These are phyloP conservation scores for Boletus huronensis DNA, from an alignment of 768 basidiomycete species.

Conservation along the genomic window DNA sequence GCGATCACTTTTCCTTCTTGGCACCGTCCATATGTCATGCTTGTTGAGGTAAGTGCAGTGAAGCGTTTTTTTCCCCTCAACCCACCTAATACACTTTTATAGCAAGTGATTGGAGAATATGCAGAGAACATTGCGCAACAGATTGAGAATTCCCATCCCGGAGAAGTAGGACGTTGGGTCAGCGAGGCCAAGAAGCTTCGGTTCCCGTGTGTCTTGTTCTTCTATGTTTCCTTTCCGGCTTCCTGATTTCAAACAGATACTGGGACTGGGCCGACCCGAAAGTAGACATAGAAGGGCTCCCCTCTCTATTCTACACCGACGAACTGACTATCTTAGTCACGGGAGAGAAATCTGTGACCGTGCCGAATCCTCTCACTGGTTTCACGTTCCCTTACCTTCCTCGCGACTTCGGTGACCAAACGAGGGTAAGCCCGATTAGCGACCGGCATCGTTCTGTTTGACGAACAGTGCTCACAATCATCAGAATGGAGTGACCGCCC, in stretches of 20 bases:
- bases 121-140: conserved; percentile 24
- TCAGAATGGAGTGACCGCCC: conserved; percentile 13
- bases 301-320: conserved; percentile 17
- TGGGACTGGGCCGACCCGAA: conserved; percentile 30
- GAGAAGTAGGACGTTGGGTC: conserved; percentile 20
- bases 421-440: conserved; percentile 2
- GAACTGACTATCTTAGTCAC: conserved; percentile 8
- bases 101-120: conserved; percentile 29
- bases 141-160: conserved; percentile 20
- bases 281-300: conserved; percentile 18
- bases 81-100: background rate
- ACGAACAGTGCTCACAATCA: background rate
- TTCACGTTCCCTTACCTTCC: conserved; percentile 18
- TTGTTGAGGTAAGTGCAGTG: conserved; percentile 20
- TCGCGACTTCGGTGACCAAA: conserved; percentile 16
- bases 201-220: conserved; percentile 24
- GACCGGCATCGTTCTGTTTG: background rate
- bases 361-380: conserved; percentile 19
- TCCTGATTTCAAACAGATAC: conserved; percentile 14
- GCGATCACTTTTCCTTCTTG: conserved; percentile 23
- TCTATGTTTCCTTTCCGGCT: background rate
- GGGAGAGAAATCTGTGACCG: conserved; percentile 3
- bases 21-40: conserved; percentile 29
- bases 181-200: conserved; percentile 21
- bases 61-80: background rate